Conservation (phyloP, 257 asterid genomes). For the Solanum pimpinellifolium region DNA sequence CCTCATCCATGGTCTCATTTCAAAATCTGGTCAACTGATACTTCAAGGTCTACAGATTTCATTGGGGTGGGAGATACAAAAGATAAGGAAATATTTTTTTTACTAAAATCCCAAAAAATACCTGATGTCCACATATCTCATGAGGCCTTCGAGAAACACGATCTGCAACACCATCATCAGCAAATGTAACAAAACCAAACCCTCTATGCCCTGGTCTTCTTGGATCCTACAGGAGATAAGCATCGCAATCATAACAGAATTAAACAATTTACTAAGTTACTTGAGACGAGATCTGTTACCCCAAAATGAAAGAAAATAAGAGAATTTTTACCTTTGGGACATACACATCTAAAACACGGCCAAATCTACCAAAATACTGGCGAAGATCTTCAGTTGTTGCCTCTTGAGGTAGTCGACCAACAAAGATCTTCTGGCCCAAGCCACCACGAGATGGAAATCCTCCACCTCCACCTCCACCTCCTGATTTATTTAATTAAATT, state of each 20-base stretch:
- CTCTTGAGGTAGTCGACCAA: conserved; percentile 99
- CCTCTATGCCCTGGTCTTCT: conserved; percentile 97
- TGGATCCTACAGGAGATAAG: conserved; percentile 60
- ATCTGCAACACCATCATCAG: conserved; percentile 98
- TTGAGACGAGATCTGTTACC: neutral
- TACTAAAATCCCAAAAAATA: neutral
- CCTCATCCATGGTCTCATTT: neutral
- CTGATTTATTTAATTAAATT: conserved; percentile 2
- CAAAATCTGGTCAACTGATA: neutral
- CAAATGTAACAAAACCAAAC: conserved; percentile 95
- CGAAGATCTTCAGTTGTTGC: conserved; percentile 93
- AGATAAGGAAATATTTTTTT: neutral
- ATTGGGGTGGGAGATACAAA: neutral
- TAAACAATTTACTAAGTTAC: neutral
- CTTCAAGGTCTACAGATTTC: neutral
- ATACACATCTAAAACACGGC: conserved; percentile 86
- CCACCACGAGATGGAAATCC: conserved; percentile 60
- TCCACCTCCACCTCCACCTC: conserved; percentile 23
- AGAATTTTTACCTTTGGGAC: conserved; percentile 72
- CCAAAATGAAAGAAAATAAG: neutral
- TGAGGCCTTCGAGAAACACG: conserved; percentile 95
- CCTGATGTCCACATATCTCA: conserved; percentile 99
- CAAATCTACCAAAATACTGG: conserved; percentile 90
- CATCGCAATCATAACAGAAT: neutral
- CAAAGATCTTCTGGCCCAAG: conserved; percentile 89